A percentile compares a stretch with the other conserved stretches of the same genome.
These are phyloP conservation scores for Leishmania mexicana DNA, from an alignment of 208 protist genomes.

Conservation along the genomic window DNA sequence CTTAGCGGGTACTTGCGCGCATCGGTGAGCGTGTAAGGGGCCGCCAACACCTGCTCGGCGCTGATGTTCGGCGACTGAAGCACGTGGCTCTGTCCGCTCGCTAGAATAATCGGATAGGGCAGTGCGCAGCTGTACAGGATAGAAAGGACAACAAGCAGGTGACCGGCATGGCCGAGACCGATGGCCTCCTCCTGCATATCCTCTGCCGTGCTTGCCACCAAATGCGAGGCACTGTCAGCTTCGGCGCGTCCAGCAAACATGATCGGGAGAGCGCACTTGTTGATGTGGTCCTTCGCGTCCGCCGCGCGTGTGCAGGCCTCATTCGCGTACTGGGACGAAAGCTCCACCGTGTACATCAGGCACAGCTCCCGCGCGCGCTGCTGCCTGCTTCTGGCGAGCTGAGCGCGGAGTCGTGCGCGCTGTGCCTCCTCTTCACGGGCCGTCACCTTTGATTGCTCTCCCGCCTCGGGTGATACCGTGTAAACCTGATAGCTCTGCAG, in stretches of 20 bases:
- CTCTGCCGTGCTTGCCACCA: slow-evolving; percentile 37
- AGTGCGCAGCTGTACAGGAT: slow-evolving; percentile 59
- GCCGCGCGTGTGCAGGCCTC: slow-evolving; percentile 12
- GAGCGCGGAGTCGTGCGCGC: slow-evolving; percentile 35
- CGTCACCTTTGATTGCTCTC: not conserved
- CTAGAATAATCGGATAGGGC: slow-evolving; percentile 62
- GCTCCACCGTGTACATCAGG: slow-evolving; percentile 38
- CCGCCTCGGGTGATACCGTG: slow-evolving; percentile 1
- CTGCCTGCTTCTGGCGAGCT: slow-evolving; percentile 33
- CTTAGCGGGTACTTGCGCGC: slow-evolving; percentile 48
- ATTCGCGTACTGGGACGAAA: slow-evolving; percentile 31
- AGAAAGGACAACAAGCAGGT: slow-evolving; percentile 54
- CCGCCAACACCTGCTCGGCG: slow-evolving; percentile 20
- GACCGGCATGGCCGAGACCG: slow-evolving; percentile 56
- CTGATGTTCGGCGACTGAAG: slow-evolving; percentile 27
- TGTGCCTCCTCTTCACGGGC: slow-evolving; percentile 33
- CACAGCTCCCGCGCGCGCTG: slow-evolving; percentile 30
- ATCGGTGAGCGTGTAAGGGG: slow-evolving; percentile 26
- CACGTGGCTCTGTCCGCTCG: slow-evolving; percentile 44
- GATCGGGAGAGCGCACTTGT: slow-evolving; percentile 27
- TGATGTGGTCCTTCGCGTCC: slow-evolving; percentile 41
- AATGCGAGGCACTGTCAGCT: slow-evolving; percentile 23
- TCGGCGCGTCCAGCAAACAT: slow-evolving; percentile 19
- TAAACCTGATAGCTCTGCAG: slow-evolving; percentile 9
- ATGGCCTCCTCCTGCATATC: slow-evolving; percentile 52